Evolutionary conservation across 2,329 filamentous ascomycete species (phyloP), one percentile per base, ranked within the genome.

Genomic region (Trichoderma sp.): DNA sequence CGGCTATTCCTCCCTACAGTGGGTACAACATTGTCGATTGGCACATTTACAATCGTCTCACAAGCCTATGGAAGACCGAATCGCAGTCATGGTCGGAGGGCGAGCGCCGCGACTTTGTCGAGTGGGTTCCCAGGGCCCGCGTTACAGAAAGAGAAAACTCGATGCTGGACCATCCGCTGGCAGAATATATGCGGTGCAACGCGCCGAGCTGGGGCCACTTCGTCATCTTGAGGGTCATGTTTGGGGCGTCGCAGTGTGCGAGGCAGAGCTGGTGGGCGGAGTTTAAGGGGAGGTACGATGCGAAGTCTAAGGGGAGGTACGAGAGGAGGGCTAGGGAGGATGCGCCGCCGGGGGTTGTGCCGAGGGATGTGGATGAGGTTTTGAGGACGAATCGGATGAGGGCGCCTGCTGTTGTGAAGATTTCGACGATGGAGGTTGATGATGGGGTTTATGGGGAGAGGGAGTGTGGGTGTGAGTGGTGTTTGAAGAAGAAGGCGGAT

Each of bases 151-250:
- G 50, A n/a, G 13, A 62, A 8, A 58, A 50, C 26, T 36, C 28
- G 6, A 66, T 71, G 28, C n/a, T 7, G 11, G 20, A 58, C 17
- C 69, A 71, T 32, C 8, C 7, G 11, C 36, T 71, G 15, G 47
- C 62, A 3, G 23, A 12, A 5, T 5, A 59, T 6, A 53, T 71
- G 36, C 50, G 36, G 39, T 26, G 20, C 12, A 59, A 28, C 12
- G 59, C 17, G 39, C 62, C 36, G n/a, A 66, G 15, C 28, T 71
- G 62, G 69, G 69, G 69, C 15, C 62, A 71, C 20, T 71, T 71
- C 23, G 61, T 71, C 50, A 43, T 71, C 7, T 28, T 71, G 28
- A 47, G 69, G 20, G 53, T 39, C 28, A 71, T 71, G 62, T 71
- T 71, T 66, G 69, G 69, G 17, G 32, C 69, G 15, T 71, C 61